Evolutionary conservation across 148 eudicot genomes (phyloP).

Genomic region (Vaccinium corymbosum): DNA sequence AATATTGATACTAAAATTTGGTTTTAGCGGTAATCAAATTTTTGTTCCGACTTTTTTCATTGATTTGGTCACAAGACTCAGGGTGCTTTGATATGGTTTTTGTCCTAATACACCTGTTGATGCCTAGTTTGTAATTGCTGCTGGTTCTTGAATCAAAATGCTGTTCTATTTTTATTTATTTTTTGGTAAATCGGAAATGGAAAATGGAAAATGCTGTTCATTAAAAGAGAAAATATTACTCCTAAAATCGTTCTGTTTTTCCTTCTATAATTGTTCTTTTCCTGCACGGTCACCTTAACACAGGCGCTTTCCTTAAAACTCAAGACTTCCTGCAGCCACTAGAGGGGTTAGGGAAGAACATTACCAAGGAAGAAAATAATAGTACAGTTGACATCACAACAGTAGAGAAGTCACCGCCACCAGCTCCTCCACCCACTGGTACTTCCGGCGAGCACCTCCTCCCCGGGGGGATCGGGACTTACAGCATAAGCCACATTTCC

Average conservation of each 20-base stretch:
- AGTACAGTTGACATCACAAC: constrained; percentile 27
- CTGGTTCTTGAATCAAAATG: neutral
- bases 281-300: neutral
- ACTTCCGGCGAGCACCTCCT: constrained; percentile 56
- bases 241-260: neutral
- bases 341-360: constrained; percentile 51
- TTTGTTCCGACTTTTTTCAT: neutral
- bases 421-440: constrained; percentile 39
- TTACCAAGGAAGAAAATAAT: constrained; percentile 45
- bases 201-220: neutral
- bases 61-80: neutral
- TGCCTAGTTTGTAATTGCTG: neutral
- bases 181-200: too few species aligned
- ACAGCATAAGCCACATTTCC: constrained; percentile 66
- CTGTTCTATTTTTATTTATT: too few species aligned
- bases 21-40: neutral
- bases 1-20: neutral
- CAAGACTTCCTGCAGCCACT: constrained; percentile 89
- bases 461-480: constrained; percentile 85
- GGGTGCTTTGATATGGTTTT: neutral
- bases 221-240: neutral
- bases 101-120: neutral
- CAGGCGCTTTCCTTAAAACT: constrained; percentile 66
- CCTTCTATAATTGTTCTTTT: neutral
- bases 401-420: constrained; percentile 48